Percentiles rank a stretch among this genome's conserved stretches.
Conservation (phyloP, 2,329 filamentous ascomycete species). For the Neofusicoccum sp. region DNA sequence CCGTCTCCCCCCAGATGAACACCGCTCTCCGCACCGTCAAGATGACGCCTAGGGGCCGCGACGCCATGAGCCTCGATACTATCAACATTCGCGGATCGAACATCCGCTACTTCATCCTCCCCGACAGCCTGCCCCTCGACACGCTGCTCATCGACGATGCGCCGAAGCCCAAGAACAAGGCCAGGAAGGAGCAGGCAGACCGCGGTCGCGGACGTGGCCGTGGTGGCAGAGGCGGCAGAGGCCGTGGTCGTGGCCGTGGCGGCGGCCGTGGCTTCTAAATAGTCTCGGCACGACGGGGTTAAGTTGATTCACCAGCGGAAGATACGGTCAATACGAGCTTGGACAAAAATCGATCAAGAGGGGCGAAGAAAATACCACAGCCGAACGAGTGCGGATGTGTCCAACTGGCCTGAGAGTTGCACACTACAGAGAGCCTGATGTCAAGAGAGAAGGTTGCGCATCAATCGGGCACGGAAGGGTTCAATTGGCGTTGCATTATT, state of each 20-base stretch:
- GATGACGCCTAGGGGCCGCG: constrained; percentile 89
- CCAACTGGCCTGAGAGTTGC: not conserved
- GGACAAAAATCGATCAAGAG: not conserved
- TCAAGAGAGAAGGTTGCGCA: not conserved
- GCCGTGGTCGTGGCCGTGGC: constrained; percentile 49
- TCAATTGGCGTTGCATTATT: constrained; percentile 1
- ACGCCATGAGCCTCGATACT: constrained; percentile 84
- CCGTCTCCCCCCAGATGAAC: constrained; percentile 98
- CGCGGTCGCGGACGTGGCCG: constrained; percentile 50
- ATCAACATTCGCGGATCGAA: constrained; percentile 97
- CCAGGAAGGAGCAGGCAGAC: constrained; percentile 79
- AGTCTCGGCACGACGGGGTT: not conserved
- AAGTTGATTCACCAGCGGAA: not conserved
- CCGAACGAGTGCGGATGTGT: not conserved
- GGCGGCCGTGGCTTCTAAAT: constrained; percentile 28
- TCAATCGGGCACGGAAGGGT: not conserved
- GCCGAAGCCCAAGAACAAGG: constrained; percentile 99
- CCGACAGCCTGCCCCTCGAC: constrained; percentile 92
- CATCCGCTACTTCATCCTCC: constrained; percentile 95
- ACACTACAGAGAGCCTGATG: not conserved
- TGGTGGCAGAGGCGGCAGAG: constrained; percentile 53
- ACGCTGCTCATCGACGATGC: constrained; percentile 95
- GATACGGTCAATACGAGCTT: not conserved
- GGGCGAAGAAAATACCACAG: not conserved
- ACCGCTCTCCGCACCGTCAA: constrained; percentile 93